Conservation (phyloP, 805 yeast genomes). For the Zygoascus bituminiphila region DNA sequence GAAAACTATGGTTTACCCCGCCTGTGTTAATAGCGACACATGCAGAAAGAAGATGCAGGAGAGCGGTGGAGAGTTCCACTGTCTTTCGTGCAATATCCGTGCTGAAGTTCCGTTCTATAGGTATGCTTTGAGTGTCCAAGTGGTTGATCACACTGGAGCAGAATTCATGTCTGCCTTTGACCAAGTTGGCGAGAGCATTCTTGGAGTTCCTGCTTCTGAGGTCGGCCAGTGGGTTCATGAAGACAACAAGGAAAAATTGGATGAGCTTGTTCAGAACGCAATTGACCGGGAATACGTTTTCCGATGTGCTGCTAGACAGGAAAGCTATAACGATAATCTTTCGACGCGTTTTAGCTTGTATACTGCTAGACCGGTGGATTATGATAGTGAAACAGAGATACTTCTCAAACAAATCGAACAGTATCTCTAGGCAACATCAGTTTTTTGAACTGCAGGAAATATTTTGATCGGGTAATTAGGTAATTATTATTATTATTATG, state of each 20-base stretch:
- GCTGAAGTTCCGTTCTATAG: constrained; percentile 67
- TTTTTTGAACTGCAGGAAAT: not conserved
- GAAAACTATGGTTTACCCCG: constrained; percentile 81
- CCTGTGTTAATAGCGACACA: constrained; percentile 58
- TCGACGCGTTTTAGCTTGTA: constrained; percentile 61
- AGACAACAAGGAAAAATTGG: constrained; percentile 37
- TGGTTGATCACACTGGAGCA: constrained; percentile 77
- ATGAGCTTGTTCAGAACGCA: constrained; percentile 37
- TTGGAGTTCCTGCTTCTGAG: constrained; percentile 64
- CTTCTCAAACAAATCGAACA: constrained; percentile 16
- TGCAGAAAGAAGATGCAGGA: constrained; percentile 80
- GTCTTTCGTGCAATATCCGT: constrained; percentile 79
- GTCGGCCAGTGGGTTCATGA: constrained; percentile 32
- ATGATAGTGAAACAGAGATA: constrained; percentile 21
- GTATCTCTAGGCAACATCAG: not conserved
- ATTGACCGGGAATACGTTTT: constrained; percentile 66
- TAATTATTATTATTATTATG: not conserved
- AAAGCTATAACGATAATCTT: constrained; percentile 73
- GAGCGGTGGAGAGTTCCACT: constrained; percentile 74
- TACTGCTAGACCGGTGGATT: constrained; percentile 32
- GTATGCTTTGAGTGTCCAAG: constrained; percentile 65
- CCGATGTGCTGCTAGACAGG: constrained; percentile 74
- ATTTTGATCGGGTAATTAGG: constrained; percentile 4
- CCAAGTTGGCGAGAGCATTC: constrained; percentile 62
- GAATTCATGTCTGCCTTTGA: constrained; percentile 84